Evolutionary conservation across 495 filamentous ascomycete species (phyloP).

Genomic region (Aspergillus affinis): DNA sequence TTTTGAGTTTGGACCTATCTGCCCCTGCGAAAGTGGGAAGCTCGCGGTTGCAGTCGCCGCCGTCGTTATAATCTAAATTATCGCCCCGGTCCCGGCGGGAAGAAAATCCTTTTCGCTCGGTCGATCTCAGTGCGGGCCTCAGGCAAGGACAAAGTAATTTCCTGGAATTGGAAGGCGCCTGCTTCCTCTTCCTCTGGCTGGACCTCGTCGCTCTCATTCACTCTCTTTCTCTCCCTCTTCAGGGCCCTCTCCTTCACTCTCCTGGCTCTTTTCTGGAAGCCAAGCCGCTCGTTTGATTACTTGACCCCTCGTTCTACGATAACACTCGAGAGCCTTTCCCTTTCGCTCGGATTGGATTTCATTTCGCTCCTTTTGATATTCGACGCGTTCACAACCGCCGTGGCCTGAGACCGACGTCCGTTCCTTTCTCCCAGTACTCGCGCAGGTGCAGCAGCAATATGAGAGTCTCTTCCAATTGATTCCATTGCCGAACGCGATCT

Average conservation of each 20-base stretch:
- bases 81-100: not conserved
- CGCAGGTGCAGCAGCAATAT: not conserved
- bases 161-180: not conserved
- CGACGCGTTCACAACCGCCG: conserved; percentile 16
- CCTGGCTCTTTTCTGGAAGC: conserved; percentile 14
- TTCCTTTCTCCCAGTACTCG: not conserved
- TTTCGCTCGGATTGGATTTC: not conserved
- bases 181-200: not conserved
- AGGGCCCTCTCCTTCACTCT: conserved; percentile 10
- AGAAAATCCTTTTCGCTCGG: not conserved
- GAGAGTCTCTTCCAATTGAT: not conserved
- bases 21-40: no score
- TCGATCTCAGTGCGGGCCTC: not conserved
- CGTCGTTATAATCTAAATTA: not conserved
- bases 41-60: no score
- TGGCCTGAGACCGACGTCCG: conserved; percentile 22
- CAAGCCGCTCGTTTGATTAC: conserved; percentile 37
- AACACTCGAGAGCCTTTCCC: not conserved
- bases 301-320: conserved; percentile 13
- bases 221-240: not conserved
- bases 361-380: conserved; percentile 12
- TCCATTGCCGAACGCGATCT: not conserved
- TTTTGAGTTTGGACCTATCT: not conserved
- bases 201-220: conserved; percentile 2
- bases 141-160: not conserved